These are phyloP conservation scores for Phytomonas sp. DNA, from an alignment of 208 protist species.

Conservation along the genomic window DNA sequence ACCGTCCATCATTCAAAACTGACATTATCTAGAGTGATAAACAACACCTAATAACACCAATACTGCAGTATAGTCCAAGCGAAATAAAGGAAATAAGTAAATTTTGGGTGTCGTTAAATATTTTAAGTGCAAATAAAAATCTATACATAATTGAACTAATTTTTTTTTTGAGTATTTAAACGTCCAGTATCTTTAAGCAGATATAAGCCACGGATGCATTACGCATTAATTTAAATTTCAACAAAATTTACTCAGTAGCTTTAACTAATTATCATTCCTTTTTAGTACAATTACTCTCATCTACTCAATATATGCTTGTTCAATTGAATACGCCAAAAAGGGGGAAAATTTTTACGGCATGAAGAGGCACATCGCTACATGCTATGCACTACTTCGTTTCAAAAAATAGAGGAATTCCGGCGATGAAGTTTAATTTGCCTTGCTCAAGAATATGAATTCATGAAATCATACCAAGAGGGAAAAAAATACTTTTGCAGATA, in stretches of 20 bases:
- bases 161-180: background rate
- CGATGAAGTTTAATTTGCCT: background rate
- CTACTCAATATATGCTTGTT: background rate
- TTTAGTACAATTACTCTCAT: background rate
- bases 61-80: background rate
- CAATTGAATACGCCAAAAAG: background rate
- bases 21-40: conserved; percentile 12
- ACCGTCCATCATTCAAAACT: background rate
- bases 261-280: background rate
- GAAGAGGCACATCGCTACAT: background rate
- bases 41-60: conserved; percentile 12
- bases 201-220: background rate
- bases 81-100: background rate
- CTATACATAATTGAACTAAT: background rate
- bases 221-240: background rate
- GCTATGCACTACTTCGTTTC: background rate
- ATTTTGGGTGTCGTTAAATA: conserved; percentile 2
- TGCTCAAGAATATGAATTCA: background rate
- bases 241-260: background rate
- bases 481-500: background rate
- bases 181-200: background rate
- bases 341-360: background rate
- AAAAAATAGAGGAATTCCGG: background rate
- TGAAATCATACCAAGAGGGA: background rate
- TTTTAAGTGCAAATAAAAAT: conserved; percentile 5